phyloP scores from a whole-genome alignment of 371 early-diverging fungal genomes.

The Fennellomyces sp. region DNA sequence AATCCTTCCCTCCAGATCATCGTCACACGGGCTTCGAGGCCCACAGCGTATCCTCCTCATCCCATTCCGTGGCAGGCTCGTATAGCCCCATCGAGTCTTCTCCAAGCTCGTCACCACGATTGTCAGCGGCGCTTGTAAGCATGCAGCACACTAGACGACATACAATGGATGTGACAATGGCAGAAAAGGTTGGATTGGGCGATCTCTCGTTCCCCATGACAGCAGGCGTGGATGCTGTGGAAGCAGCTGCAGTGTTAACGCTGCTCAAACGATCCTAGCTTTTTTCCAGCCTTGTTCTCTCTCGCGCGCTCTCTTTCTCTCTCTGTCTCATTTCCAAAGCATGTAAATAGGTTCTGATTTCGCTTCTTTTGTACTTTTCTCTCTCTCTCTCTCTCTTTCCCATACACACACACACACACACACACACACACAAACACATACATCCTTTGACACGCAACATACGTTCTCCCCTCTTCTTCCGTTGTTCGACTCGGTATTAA shows the following conservation, averaged over 20 bases:
- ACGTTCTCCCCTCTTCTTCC: background rate
- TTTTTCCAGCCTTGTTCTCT: background rate
- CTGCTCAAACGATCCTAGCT: conserved; percentile 38
- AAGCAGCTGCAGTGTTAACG: conserved; percentile 46
- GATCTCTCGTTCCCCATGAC: conserved; percentile 2
- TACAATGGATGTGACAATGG: conserved; percentile 3
- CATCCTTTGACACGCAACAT: background rate
- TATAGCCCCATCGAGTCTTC: conserved; percentile 11
- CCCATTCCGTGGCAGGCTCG: conserved; percentile 2
- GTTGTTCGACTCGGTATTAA: too few relatives aligned
- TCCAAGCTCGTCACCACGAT: conserved; percentile 8
- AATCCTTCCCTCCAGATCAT: background rate
- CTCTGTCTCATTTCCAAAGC: background rate
- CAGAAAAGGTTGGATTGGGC: background rate
- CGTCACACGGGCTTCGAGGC: background rate
- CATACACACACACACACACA: background rate
- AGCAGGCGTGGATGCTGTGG: conserved; percentile 47
- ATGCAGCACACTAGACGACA: conserved; percentile 7
- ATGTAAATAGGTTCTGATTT: background rate
- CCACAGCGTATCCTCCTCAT: conserved; percentile 7
- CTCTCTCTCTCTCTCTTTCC: background rate
- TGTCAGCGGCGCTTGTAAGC: conserved; percentile 2
- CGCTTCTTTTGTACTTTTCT: background rate
- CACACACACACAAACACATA: background rate
- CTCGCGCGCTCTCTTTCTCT: background rate